A percentile compares a stretch with the other conserved stretches of the same genome.
Conservation (phyloP, 2,329 filamentous ascomycete species). For the Trichoderma polysporum region DNA sequence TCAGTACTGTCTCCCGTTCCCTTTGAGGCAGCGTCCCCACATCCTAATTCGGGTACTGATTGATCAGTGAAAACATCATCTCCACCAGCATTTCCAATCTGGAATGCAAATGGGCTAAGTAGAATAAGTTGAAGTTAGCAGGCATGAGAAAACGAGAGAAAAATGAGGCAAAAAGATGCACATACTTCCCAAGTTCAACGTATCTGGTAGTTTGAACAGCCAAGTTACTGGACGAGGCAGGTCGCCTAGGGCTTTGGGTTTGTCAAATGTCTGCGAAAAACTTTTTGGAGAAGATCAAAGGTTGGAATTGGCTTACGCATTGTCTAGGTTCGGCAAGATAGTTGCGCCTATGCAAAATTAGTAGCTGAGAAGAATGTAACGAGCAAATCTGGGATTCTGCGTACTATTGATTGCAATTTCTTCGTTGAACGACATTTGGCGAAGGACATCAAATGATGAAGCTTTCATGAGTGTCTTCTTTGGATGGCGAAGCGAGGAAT, state of each 20-base stretch:
- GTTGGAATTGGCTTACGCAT: neutral
- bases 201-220: neutral
- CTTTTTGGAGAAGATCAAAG: neutral
- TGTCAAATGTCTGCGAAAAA: neutral
- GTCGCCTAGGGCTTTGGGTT: neutral
- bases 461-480: slow-evolving; percentile 17
- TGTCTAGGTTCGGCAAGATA: neutral
- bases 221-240: slow-evolving; percentile 1
- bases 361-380: neutral
- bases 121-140: neutral
- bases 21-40: neutral
- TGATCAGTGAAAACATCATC: slow-evolving; percentile 19
- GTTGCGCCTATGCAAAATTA: neutral
- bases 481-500: slow-evolving; percentile 3
- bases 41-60: neutral
- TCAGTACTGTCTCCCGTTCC: neutral
- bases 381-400: neutral
- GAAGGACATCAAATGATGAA: slow-evolving; percentile 14
- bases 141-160: neutral
- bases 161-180: neutral
- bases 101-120: slow-evolving; percentile 17
- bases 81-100: slow-evolving; percentile 8
- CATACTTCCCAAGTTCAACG: neutral
- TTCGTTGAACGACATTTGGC: neutral
- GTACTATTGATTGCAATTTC: neutral